phyloP scores from a whole-genome alignment of 2,329 filamentous ascomycete genomes.

The Pseudogymnoascus sp. region DNA sequence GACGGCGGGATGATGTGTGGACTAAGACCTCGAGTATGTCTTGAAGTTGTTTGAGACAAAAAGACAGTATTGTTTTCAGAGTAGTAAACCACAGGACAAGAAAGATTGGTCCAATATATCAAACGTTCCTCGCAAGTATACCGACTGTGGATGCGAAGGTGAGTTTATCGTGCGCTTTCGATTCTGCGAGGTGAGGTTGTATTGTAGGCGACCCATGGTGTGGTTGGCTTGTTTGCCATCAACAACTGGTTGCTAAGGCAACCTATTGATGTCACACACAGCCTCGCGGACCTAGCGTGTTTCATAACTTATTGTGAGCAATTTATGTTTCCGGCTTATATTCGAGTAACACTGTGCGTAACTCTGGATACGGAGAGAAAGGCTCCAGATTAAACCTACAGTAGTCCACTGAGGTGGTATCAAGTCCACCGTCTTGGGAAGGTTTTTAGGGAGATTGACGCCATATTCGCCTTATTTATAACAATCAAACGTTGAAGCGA shows the following conservation, averaged over 20 bases:
- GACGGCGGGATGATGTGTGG: background rate
- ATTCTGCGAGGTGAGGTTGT: conserved; percentile 8
- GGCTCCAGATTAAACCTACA: background rate
- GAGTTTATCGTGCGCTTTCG: background rate
- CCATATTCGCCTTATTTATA: background rate
- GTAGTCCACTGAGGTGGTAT: background rate
- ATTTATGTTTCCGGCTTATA: conserved; percentile 3
- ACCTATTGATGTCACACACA: background rate
- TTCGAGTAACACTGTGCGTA: background rate
- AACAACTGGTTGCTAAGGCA: conserved; percentile 1
- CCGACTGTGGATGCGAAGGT: conserved; percentile 3
- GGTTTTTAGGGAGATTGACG: background rate
- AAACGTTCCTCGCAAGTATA: background rate
- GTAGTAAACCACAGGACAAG: background rate
- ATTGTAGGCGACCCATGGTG: conserved; percentile 3
- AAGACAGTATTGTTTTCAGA: background rate
- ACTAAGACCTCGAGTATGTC: conserved; percentile 5
- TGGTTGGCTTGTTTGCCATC: conserved; percentile 7
- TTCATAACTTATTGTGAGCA: conserved; percentile 6
- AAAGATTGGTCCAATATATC: conserved; percentile 2
- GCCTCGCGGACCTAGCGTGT: background rate
- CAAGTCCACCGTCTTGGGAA: background rate
- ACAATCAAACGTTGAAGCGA: background rate
- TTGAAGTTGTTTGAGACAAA: conserved; percentile 8
- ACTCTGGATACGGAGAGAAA: conserved; percentile 6